Percentiles rank a stretch among this genome's conserved stretches.
Conservation (phyloP, 805 yeast genomes). For the Myxozyma neotropica region DNA sequence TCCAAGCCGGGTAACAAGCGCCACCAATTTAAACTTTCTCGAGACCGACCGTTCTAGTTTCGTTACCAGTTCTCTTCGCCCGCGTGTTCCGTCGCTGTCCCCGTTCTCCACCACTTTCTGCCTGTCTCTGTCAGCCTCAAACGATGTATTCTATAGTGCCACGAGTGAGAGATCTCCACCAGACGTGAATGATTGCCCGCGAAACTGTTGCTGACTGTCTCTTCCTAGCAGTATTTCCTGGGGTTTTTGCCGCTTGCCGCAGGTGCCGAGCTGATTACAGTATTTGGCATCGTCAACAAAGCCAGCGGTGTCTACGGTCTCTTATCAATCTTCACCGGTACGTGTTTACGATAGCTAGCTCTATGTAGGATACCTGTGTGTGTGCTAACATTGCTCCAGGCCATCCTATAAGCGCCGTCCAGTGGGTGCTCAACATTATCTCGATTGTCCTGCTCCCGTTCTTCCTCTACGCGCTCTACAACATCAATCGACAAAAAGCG, state of each 20-base stretch:
- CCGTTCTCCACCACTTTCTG: not conserved
- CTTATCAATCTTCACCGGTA: conserved; percentile 71
- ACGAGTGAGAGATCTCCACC: conserved; percentile 9
- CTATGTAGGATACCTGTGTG: too few species aligned
- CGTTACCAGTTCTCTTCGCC: not conserved
- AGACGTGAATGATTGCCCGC: not conserved
- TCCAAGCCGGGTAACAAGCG: conserved; percentile 8
- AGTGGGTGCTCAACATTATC: conserved; percentile 75
- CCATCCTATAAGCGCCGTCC: conserved; percentile 78
- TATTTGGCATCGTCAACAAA: conserved; percentile 78
- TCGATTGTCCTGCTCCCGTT: conserved; percentile 66
- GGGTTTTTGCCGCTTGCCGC: conserved; percentile 74
- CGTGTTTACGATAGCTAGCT: too few species aligned
- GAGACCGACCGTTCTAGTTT: not conserved
- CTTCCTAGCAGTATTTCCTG: conserved; percentile 49
- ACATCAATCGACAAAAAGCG: conserved; percentile 57
- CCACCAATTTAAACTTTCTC: not conserved
- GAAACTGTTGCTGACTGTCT: not conserved
- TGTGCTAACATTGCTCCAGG: conserved; percentile 45
- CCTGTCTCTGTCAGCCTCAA: not conserved
- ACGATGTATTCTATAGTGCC: conserved; percentile 17
- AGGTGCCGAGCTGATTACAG: conserved; percentile 82
- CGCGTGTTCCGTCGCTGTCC: too few species aligned
- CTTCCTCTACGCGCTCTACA: conserved; percentile 60
- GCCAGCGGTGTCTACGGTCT: conserved; percentile 88